phyloP scores from a whole-genome alignment of 345 rosid genomes.

The Eutrema japonicum region DNA sequence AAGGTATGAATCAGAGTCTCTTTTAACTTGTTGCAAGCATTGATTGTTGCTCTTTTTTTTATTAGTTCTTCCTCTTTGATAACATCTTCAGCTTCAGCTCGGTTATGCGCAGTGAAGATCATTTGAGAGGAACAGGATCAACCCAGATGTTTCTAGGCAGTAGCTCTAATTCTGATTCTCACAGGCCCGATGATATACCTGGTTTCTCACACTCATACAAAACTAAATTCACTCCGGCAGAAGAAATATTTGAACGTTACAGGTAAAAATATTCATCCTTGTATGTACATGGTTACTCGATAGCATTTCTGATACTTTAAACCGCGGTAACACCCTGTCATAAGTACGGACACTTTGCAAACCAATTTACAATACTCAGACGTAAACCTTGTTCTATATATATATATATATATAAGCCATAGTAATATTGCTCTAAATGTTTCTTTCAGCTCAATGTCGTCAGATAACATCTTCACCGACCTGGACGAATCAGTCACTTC shows the following conservation, averaged over 20 bases:
- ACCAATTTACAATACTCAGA: background rate
- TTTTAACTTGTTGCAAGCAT: constrained; percentile 8
- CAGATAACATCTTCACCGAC: constrained; percentile 45
- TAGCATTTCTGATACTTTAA: constrained; percentile 13
- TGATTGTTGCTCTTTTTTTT: background rate
- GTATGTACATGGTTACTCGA: background rate
- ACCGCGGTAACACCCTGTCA: constrained; percentile 1
- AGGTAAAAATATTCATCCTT: constrained; percentile 31
- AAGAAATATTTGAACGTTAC: constrained; percentile 33
- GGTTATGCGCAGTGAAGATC: constrained; percentile 24
- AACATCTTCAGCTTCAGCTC: constrained; percentile 30
- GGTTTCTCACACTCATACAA: constrained; percentile 37
- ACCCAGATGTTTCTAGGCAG: constrained; percentile 30
- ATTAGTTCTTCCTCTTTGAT: constrained; percentile 11
- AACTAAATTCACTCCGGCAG: constrained; percentile 36
- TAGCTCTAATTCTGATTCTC: constrained; percentile 23
- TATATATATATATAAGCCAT: background rate
- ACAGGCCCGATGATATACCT: constrained; percentile 28
- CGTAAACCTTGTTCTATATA: background rate
- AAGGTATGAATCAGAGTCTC: constrained; percentile 28
- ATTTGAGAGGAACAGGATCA: constrained; percentile 29
- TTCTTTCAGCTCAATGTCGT: constrained; percentile 35
- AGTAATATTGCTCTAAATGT: constrained; percentile 13
- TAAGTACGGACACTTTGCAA: background rate
- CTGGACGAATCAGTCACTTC: constrained; percentile 45